Evolutionary conservation across 192 early-diverging fungal species (phyloP).

Genomic region (Umbelopsis sp.): DNA sequence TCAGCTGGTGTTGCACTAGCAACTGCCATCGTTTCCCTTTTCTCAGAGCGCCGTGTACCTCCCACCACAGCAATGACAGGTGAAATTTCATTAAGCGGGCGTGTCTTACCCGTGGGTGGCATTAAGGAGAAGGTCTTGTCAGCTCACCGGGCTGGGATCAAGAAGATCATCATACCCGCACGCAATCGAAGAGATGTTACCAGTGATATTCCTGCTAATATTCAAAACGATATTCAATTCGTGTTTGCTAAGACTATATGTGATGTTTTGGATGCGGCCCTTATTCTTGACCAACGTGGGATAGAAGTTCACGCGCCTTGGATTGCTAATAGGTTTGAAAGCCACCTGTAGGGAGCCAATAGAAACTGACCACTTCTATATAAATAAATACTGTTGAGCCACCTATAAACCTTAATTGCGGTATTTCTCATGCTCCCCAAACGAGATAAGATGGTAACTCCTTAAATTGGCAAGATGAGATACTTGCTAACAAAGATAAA

Average conservation of each 20-base stretch:
- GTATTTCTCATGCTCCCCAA: not conserved
- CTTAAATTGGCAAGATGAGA: not conserved
- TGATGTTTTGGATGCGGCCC: slow-evolving; percentile 66
- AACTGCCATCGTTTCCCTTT: slow-evolving; percentile 79
- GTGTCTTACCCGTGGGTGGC: slow-evolving; percentile 83
- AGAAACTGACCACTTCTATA: not conserved
- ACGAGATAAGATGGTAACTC: not conserved
- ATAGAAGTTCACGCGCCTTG: not conserved
- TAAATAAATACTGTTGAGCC: not conserved
- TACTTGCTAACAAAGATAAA: not conserved
- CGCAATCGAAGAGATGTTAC: slow-evolving; percentile 72
- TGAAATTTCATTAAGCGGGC: slow-evolving; percentile 82
- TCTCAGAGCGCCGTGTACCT: slow-evolving; percentile 57
- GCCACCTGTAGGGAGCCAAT: slow-evolving; percentile 29
- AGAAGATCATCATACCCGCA: slow-evolving; percentile 71
- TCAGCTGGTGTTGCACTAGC: slow-evolving; percentile 70
- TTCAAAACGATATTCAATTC: slow-evolving; percentile 71
- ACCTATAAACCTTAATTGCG: slow-evolving; percentile 4
- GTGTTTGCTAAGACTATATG: slow-evolving; percentile 64
- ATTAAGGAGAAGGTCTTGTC: slow-evolving; percentile 88
- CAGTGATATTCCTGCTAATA: slow-evolving; percentile 70
- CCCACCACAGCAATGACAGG: slow-evolving; percentile 80
- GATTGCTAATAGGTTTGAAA: slow-evolving; percentile 32
- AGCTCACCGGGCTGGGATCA: slow-evolving; percentile 78
- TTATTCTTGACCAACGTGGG: slow-evolving; percentile 43